phyloP scores from a whole-genome alignment of 208 protist genomes.

The Trichomonas gallinae region DNA sequence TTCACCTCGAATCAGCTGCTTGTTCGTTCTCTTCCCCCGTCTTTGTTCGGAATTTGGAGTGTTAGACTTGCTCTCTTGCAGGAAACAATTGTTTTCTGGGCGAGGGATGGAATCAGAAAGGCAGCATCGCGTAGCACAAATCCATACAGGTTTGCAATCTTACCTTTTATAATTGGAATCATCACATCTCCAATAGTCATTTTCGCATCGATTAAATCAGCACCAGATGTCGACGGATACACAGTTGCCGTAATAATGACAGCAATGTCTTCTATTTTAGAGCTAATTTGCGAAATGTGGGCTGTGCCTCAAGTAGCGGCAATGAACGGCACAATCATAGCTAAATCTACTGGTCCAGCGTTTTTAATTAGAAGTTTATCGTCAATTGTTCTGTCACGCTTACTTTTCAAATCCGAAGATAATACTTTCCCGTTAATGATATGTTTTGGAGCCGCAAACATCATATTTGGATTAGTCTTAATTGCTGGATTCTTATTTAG shows the following conservation, averaged over 20 bases:
- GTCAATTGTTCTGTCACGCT: not conserved
- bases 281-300: not conserved
- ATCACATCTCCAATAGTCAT: not conserved
- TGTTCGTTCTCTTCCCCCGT: not conserved
- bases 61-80: not conserved
- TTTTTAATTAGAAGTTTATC: not conserved
- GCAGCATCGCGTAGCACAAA: not conserved
- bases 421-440: not conserved
- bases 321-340: not conserved
- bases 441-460: not conserved
- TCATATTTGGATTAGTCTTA: not conserved
- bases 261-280: not conserved
- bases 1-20: not conserved
- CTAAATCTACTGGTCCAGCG: not conserved
- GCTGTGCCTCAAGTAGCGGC: not conserved
- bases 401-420: not conserved
- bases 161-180: not conserved
- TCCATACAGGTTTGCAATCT: not conserved
- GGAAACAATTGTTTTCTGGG: conserved; percentile 16
- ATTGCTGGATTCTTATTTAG: not conserved
- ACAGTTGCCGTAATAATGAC: not conserved
- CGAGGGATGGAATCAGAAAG: not conserved
- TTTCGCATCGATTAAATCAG: not conserved
- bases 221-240: not conserved
- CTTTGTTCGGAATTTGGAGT: not conserved